These are phyloP conservation scores for Hypericum androsaemum DNA, from an alignment of 345 rosid genomes.

Conservation along the genomic window DNA sequence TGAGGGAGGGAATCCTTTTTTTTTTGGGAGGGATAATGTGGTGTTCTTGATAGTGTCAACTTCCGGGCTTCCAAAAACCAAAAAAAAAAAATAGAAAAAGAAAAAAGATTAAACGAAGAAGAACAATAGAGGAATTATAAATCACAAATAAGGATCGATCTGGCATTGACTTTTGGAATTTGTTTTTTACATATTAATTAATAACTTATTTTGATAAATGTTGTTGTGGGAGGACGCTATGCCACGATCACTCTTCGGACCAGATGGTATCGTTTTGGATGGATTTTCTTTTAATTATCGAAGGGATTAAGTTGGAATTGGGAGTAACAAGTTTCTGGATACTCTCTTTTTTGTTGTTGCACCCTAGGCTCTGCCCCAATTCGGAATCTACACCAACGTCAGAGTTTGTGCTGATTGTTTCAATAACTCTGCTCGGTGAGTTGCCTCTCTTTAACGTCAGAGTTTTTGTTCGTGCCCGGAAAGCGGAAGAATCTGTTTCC, in stretches of 20 bases:
- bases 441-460: constrained; percentile 3
- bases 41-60: too few species aligned
- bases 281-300: not conserved
- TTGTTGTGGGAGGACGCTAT: constrained; percentile 61
- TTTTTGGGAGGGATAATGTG: too few species aligned
- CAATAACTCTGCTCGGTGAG: constrained; percentile 40
- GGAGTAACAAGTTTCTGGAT: not conserved
- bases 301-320: not conserved
- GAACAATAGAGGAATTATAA: too few species aligned
- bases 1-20: too few species aligned
- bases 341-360: not conserved
- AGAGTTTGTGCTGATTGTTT: constrained; percentile 65
- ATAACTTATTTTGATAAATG: constrained; percentile 8
- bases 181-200: too few species aligned
- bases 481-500: not conserved
- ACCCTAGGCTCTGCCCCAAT: constrained; percentile 52
- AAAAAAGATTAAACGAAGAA: too few species aligned
- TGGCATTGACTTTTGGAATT: too few species aligned
- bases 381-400: constrained; percentile 39
- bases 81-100: too few species aligned
- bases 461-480: not conserved
- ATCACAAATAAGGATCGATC: too few species aligned
- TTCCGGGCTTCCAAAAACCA: too few species aligned
- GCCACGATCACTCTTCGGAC: constrained; percentile 62
- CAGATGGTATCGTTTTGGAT: constrained; percentile 41